Evolutionary conservation across 2,329 filamentous ascomycete species (phyloP), one percentile per base, ranked within the genome.

Genomic region (Remersonia thermophila): DNA sequence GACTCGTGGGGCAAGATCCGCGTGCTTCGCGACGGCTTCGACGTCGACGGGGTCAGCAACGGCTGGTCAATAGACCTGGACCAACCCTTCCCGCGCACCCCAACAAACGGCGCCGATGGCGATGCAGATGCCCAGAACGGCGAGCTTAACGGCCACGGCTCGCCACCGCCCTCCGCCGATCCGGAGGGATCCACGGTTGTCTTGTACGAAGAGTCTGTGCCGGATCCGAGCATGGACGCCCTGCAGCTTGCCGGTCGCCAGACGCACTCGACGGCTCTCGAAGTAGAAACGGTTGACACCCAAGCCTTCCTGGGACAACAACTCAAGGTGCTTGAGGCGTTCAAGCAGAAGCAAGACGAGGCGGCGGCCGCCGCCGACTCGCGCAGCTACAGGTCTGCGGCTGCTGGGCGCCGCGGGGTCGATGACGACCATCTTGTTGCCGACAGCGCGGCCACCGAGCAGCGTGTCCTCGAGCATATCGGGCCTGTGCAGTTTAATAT

Each of bases 1-100:
- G 91, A 98, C 58, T 95, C 87, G 0, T 95, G 86, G 83, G 87
- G 86, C 41, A 98, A 96, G 61, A 95, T 98, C 41, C 73, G 89
- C 29, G 85, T 96, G 30, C 66, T 96, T 18, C 76, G 85, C 36
- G 91, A 94, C 53, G 83, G 80, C 0, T 96, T 96, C 50, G 85
- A 96, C 47, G 83, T 93, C 15, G 91, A 98, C 62, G 72, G 73
- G 11, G 70, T 93, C 30, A 91, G 84, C 49, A 72, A 77, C 40
- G 83, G 79, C 33, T 98, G 91, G 91, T 80, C 80, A 2, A 71
- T 83, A 38, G 86, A 93, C 46, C 81, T 91, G 34, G 77, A 86
- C 51, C 69, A 72, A 29, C 55, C 60, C 3, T 59, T 66, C 33
- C 62, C 65, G 7, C 44, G 51, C 45, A 27, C 43, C 28, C 37